phyloP scores from a whole-genome alignment of 164 flowering plant species.

The Magnolia kwangsiensis region DNA sequence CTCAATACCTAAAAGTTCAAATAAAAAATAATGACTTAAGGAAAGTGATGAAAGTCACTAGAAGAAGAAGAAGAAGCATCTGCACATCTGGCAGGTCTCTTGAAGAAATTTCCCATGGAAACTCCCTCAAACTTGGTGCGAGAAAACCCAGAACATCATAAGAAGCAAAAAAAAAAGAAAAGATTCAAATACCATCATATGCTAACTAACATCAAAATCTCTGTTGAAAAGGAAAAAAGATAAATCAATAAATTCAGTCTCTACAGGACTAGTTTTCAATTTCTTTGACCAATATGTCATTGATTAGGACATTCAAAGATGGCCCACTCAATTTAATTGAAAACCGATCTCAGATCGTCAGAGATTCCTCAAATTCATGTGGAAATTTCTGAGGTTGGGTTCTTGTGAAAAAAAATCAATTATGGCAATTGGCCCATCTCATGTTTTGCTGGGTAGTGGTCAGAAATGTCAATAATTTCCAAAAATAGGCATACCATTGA shows the following conservation, averaged over 20 bases:
- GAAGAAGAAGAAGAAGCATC: constrained; percentile 26
- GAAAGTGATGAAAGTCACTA: not conserved
- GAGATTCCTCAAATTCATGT: not conserved
- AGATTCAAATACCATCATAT: not conserved
- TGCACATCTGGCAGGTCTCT: constrained; percentile 34
- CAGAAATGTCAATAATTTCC: no score
- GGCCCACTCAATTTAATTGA: not conserved
- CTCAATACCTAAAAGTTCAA: no score
- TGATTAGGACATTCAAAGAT: not conserved
- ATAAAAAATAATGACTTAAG: not conserved
- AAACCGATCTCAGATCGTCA: not conserved
- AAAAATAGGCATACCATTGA: no score
- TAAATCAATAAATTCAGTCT: not conserved
- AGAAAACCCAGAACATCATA: not conserved
- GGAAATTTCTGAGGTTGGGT: not conserved
- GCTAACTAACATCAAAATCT: not conserved
- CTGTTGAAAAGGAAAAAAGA: not conserved
- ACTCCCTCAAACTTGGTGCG: not conserved
- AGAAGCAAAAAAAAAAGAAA: no score
- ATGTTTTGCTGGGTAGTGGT: no score
- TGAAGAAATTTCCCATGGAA: constrained; percentile 47
- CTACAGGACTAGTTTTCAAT: not conserved
- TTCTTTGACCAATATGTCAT: not conserved
- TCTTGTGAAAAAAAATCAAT: no score
- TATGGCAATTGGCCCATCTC: not conserved